Evolutionary conservation across 1,284 basidiomycete species (phyloP).

Genomic region (Boletellus sp.): DNA sequence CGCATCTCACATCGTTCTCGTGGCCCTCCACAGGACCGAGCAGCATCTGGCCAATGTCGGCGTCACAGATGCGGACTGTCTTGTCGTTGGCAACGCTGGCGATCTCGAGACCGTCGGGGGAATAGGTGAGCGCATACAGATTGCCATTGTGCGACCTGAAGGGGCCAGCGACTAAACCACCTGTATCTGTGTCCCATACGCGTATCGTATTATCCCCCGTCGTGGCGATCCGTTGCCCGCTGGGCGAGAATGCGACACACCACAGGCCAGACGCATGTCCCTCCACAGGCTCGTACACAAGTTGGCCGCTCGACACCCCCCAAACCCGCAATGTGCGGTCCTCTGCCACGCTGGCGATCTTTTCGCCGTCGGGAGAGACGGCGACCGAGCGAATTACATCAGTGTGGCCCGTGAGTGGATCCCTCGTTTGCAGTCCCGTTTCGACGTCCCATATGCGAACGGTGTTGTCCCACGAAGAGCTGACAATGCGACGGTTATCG

Average conservation of each 20-base stretch:
- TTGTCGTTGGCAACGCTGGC: conserved; percentile 32
- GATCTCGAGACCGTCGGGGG: conserved; percentile 33
- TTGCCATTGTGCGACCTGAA: conserved; percentile 32
- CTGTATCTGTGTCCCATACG: conserved; percentile 32
- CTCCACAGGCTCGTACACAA: conserved; percentile 28
- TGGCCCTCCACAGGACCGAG: conserved; percentile 29
- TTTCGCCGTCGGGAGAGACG: conserved; percentile 26
- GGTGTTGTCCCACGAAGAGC: conserved; percentile 30
- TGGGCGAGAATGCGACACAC: conserved; percentile 32
- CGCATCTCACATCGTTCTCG: conserved; percentile 29
- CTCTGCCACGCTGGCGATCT: conserved; percentile 28
- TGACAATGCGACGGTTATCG: conserved; percentile 26
- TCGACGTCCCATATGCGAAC: conserved; percentile 30
- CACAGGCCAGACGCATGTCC: conserved; percentile 29
- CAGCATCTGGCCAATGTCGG: conserved; percentile 30
- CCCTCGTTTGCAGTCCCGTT: conserved; percentile 14
- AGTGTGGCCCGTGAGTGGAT: conserved; percentile 25
- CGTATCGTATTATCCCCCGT: conserved; percentile 34
- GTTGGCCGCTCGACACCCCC: conserved; percentile 21
- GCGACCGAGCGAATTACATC: conserved; percentile 32
- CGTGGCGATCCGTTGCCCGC: conserved; percentile 31
- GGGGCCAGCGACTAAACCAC: conserved; percentile 23
- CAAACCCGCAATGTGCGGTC: conserved; percentile 32
- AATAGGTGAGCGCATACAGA: conserved; percentile 30
- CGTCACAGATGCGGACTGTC: conserved; percentile 30